Base-by-base conservation (phyloP, 495 filamentous ascomycete genomes). In the Aspergillus cristatus region DNA sequence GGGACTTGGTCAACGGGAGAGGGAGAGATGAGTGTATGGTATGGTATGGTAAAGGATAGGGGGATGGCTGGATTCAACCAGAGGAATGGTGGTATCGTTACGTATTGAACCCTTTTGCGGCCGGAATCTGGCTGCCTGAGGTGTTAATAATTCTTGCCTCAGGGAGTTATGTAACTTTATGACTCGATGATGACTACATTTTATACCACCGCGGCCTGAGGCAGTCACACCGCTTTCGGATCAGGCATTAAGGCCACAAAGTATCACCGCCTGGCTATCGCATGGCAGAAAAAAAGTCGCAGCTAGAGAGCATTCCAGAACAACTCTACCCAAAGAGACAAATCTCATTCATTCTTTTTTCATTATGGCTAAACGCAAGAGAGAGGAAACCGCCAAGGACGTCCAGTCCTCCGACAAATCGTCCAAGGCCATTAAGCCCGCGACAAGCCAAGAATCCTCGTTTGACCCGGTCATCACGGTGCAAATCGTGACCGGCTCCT, bases 401-500 rank as follows among this genome's bases (percentile, higher is more conserved):
- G 52, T 48, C 10, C 52, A 62, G 40, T 15, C 43, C 7, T 32
- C 37, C n/a, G 42, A 45, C n/a, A 38, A 53, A 28, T 50, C 56
- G 7, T 37, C 60, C 20, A 70, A 68, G 41, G 41, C 48, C 8
- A 50, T 53, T 40, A 67, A 67, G 43, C 47, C 65, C 12, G 43
- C 51, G 24, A 43, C 50, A 10, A 47, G 35, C 2, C 34, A 51
- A 31, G 41, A 57, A 46, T 38, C 46, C 39, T 42, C 50, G 26
- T 53, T 61, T 42, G 43, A 10, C 32, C 39, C 53, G 26, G 55
- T 69, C 26, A 42, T 75, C 32, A 84, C 77, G 0, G 67, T 97
- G 35, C 91, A 97, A 55, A 81, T 99, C 39, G 71, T 96, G 34
- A 84, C 87, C 14, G 91, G 91, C 13, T 95, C 89, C 41, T 99